Percentiles rank a stretch among this genome's conserved stretches.
phyloP scores from a whole-genome alignment of 495 filamentous ascomycete species.

The Aspergillus sparsus region DNA sequence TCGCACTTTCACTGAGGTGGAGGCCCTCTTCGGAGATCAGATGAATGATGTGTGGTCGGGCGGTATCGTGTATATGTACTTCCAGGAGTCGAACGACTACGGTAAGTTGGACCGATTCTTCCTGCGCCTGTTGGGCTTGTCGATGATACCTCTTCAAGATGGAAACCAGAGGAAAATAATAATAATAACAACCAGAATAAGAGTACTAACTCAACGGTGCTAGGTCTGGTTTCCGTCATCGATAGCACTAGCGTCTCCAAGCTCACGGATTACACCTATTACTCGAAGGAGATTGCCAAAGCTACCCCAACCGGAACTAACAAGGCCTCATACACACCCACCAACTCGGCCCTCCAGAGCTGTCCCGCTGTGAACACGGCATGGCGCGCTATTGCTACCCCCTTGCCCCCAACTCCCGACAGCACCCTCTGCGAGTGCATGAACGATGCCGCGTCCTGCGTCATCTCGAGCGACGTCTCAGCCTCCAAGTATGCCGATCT shows the following conservation, averaged over 20 bases:
- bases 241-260: slow-evolving; percentile 58
- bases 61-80: slow-evolving; percentile 98
- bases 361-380: slow-evolving; percentile 66
- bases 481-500: slow-evolving; percentile 59
- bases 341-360: slow-evolving; percentile 67
- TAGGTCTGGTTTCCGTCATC: slow-evolving; percentile 70
- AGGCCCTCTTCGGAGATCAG: slow-evolving; percentile 71
- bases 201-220: not conserved
- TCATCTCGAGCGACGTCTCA: slow-evolving; percentile 52
- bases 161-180: too few species aligned
- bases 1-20: slow-evolving; percentile 84
- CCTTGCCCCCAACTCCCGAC: slow-evolving; percentile 81
- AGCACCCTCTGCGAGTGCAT: slow-evolving; percentile 78
- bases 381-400: slow-evolving; percentile 67
- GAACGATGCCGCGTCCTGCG: slow-evolving; percentile 67
- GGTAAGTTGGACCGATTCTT: slow-evolving; percentile 46
- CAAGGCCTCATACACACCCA: slow-evolving; percentile 69
- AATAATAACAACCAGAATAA: not conserved
- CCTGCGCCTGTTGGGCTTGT: too few species aligned
- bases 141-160: too few species aligned
- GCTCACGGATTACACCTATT: slow-evolving; percentile 71
- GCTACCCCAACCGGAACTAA: slow-evolving; percentile 66
- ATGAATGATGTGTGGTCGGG: slow-evolving; percentile 90
- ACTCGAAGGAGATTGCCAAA: slow-evolving; percentile 68
- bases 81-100: slow-evolving; percentile 87